phyloP scores from a whole-genome alignment of 2,329 filamentous ascomycete genomes.

The Paraconiothyrium sp. region DNA sequence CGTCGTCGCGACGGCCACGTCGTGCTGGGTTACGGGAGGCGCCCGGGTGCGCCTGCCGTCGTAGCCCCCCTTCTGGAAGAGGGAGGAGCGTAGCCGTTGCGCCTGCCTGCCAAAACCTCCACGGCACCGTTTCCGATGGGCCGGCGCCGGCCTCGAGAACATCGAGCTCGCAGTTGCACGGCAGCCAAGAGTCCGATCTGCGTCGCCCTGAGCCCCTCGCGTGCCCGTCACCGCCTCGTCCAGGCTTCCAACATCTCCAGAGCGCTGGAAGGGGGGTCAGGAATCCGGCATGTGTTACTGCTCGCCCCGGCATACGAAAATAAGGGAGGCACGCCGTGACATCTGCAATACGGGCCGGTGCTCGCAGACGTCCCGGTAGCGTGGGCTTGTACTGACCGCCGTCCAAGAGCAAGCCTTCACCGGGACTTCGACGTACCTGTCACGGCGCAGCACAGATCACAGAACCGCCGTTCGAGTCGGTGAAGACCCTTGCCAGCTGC shows the following conservation, averaged over 20 bases:
- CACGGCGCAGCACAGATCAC: constrained; percentile 10
- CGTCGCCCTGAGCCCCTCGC: constrained; percentile 16
- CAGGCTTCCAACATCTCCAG: constrained; percentile 16
- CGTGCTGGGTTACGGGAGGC: constrained; percentile 17
- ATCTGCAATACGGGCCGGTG: constrained; percentile 36
- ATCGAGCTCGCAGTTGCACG: constrained; percentile 21
- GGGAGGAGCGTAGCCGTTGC: constrained; percentile 11
- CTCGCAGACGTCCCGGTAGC: constrained; percentile 20
- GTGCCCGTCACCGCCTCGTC: constrained; percentile 21
- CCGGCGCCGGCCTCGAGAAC: constrained; percentile 1
- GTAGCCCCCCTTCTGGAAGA: constrained; percentile 8
- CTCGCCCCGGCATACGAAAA: constrained; percentile 37
- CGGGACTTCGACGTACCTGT: constrained; percentile 13
- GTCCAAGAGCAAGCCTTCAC: constrained; percentile 19
- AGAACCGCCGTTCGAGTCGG: constrained; percentile 20
- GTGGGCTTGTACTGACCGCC: constrained; percentile 26
- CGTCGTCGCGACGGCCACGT: constrained; percentile 18
- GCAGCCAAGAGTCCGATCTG: constrained; percentile 20
- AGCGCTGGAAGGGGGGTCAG: constrained; percentile 18
- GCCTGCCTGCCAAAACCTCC: constrained; percentile 5
- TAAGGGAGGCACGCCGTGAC: constrained; percentile 33
- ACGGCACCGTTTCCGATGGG: not conserved
- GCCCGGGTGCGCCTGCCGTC: constrained; percentile 11
- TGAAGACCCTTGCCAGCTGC: constrained; percentile 22
- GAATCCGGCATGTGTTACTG: constrained; percentile 17